These are phyloP conservation scores for Lyophyllum atratum DNA, from an alignment of 768 basidiomycete species.

Conservation along the genomic window DNA sequence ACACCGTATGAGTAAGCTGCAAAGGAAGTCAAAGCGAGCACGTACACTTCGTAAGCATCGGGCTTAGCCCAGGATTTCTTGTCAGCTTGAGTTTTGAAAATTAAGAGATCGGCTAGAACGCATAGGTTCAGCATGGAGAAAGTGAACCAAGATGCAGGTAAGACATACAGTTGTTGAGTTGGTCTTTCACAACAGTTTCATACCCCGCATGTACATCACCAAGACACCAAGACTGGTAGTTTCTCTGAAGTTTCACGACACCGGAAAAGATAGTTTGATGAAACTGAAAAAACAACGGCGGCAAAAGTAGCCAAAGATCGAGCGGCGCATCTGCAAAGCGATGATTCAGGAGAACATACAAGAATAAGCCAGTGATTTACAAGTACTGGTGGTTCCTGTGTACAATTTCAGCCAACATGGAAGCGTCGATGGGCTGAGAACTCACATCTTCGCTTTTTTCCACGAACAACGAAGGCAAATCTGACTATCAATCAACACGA, in stretches of 20 bases:
- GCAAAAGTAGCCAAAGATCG: conserved; percentile 80
- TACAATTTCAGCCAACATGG: not conserved
- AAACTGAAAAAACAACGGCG: conserved; percentile 77
- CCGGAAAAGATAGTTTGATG: conserved; percentile 77
- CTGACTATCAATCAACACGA: conserved; percentile 29
- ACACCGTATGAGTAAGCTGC: not conserved
- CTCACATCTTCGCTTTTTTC: conserved; percentile 59
- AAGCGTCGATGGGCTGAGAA: not conserved
- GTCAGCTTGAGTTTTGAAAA: conserved; percentile 68
- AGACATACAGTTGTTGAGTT: conserved; percentile 46
- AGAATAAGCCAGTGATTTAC: conserved; percentile 22
- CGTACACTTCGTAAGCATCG: conserved; percentile 62
- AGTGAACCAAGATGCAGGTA: not conserved
- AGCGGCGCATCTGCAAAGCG: conserved; percentile 60
- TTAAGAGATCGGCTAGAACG: conserved; percentile 43
- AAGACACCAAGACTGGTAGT: conserved; percentile 66
- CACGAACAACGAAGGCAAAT: conserved; percentile 57
- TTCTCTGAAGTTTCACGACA: conserved; percentile 61
- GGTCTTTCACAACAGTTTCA: conserved; percentile 50
- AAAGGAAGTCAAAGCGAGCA: not conserved
- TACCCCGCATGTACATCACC: conserved; percentile 53
- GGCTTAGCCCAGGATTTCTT: conserved; percentile 66
- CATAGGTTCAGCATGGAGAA: not conserved
- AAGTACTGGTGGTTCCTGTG: conserved; percentile 33
- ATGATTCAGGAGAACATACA: not conserved